Base-by-base conservation (phyloP, 2,329 filamentous ascomycete genomes). In the Dactylellina drechsleri region DNA sequence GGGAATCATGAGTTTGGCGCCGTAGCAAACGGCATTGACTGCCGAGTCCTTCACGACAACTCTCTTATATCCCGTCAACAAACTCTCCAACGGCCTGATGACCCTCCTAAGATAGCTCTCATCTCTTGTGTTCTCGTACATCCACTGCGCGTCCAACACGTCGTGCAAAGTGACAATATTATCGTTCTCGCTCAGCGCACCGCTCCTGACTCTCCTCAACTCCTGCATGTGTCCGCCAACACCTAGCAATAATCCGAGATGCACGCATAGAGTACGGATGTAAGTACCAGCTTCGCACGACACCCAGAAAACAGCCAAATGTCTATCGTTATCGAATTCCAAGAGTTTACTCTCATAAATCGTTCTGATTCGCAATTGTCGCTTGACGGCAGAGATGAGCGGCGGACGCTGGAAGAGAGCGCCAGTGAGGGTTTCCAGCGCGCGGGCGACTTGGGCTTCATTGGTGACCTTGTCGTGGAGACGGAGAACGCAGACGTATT, bases 151-250 rank as follows among this genome's bases (percentile, higher is more conserved):
- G 81, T 99, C 95, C 76, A 98, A 86, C 68, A 98, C 91, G 82
- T 96, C 92, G 84, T 99, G 95, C 45, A 99, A 87, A 28, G 95
- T 98, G 65, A 97, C 93, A 83, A 97, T 88, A 78, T 90, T 90
- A 82, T 92, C 90, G 77, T 89, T 87, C 87, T 98, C 94, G 82
- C 93, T 91, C 93, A 97, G 97, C 75, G 94, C 93, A 85, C 94
- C 94, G 84, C 89, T 92, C 81, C 94, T 88, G 60, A 98, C 94
- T 87, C 94, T 90, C 80, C 94, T 89, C 79, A 98, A 89, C 86
- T 98, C 94, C 85, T 98, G 94, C 94, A 98, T 98, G 85, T 98
- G 93, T 62, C 92, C 95, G 79, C 94, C 94, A 71, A 97, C 93
- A 82, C 94, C 89, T 36, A 90, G 84, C 73, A 91, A 81, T 74